Evolutionary conservation across 2,329 filamentous ascomycete species (phyloP), one percentile per base, ranked within the genome.

Genomic region (Neofusicoccum kwambonambiense): DNA sequence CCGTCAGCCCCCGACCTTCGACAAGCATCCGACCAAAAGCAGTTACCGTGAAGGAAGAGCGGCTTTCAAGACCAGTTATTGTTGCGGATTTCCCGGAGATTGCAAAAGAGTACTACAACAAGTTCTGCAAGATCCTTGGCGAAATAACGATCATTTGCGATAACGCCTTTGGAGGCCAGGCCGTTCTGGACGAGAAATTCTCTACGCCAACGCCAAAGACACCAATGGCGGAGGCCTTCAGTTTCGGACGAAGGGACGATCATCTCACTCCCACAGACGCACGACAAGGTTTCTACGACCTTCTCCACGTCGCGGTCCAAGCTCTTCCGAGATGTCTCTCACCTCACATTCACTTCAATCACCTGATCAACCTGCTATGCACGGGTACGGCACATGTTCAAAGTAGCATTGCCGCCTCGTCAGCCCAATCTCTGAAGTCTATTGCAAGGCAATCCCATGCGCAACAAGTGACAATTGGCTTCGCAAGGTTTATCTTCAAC

Each of bases 121-220:
- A 90, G 61, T 99, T 99, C 71, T 98, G 94, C 74, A 92, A 97
- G 75, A 94, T 99, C 27, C 81, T 99, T 7, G 95, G 94, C 31
- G 96, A 97, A 75, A 96, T 99, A 64, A 97, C 93, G 2, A 90
- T 98, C 50, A 89, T 98, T 39, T 99, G 95, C 77, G 95, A 99
- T 76, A 95, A 97, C 71, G 91, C 94, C 0, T 99, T 99, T 79
- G 96, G 95, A 60, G 95, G 95, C 0, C 95, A 99, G 79, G 95
- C 94, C 37, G 92, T 92, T 0, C 79, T 98, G 54, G 95, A 99
- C 73, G 96, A 99, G 76, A 98, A 97, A 74, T 97, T 98, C 74
- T 91, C 86, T 67, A 89, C 90, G 51, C 87, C 90, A 8, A 90
- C 91, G 0, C 93, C 95, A 0, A 98, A 98, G 77, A 99, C 95